Evolutionary conservation across 2,329 filamentous ascomycete genomes (phyloP), one percentile per base, ranked within the genome.

Genomic region (Shiraia sp.): DNA sequence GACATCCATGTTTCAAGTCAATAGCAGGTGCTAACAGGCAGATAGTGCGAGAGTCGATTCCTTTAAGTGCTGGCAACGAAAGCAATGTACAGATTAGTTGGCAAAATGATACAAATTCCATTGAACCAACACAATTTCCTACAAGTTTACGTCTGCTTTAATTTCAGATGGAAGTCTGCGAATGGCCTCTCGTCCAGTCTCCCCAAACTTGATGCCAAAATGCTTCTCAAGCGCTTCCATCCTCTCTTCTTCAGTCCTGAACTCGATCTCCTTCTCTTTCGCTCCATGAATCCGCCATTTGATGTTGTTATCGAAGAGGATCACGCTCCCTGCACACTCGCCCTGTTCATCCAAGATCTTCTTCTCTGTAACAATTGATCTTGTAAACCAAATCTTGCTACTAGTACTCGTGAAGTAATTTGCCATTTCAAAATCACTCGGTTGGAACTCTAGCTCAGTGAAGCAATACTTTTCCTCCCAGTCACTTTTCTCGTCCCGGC

Each of bases 401-500:
- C 49, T 63, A 1, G 65, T 68, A 40, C 64, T 69, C 6, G 62
- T 68, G 39, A 45, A 66, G 36, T 65, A 61, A 34, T 66, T 69
- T 57, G 68, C 64, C 22, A 64, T 19, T 8, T 31, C 42, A 37
- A 65, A 70, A 36, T 70, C 68, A 13, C 42, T 47, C 0, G 57
- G 60, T 12, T 63, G 45, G 40, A 69, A 70, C 33, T 70, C 68
- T 3, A 70, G 47, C 51, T 70, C 68, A 10, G 78, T 76, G 63
- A 90, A 90, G 47, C 77, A 80, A 63, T 88, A 88, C 33, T 75
- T 78, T 1, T 79, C 71, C 15, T 76, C 71, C 81, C 85, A 90
- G 2, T 73, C 71, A 32, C 66, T 70, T 0, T 75, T 68, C 0
- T 65, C 58, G 13, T 64, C 51, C 4, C 49, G 55, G 3, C 57